Evolutionary conservation across 2,329 filamentous ascomycete genomes (phyloP).

Genomic region (Cladosporium sp.): DNA sequence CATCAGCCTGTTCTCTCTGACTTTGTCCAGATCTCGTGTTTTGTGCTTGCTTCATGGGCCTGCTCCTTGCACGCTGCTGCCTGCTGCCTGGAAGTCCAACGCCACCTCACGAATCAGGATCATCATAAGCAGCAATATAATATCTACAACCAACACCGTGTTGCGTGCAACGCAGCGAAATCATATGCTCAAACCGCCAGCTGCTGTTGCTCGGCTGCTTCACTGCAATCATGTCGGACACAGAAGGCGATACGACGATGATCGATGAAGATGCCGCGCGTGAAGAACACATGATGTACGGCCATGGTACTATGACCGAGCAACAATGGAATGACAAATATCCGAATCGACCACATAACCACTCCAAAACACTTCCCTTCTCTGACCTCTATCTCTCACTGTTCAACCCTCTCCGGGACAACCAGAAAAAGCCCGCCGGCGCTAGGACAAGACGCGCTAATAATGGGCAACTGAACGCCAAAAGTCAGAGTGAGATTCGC

Average conservation of each 20-base stretch:
- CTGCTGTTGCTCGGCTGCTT: too few species aligned
- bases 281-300: slow-evolving; percentile 49
- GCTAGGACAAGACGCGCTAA: slow-evolving; percentile 54
- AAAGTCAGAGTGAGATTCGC: slow-evolving; percentile 68
- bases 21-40: too few species aligned
- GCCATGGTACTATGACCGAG: slow-evolving; percentile 39
- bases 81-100: too few species aligned
- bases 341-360: slow-evolving; percentile 77
- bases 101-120: too few species aligned
- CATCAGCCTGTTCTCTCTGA: too few species aligned
- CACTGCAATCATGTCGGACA: neutral
- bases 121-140: too few species aligned
- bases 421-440: slow-evolving; percentile 66
- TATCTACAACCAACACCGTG: too few species aligned
- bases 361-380: slow-evolving; percentile 75
- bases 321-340: slow-evolving; percentile 57
- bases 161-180: too few species aligned
- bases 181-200: too few species aligned
- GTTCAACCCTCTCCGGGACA: slow-evolving; percentile 77
- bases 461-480: slow-evolving; percentile 54
- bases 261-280: slow-evolving; percentile 38
- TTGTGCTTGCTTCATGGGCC: too few species aligned
- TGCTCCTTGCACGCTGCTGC: too few species aligned
- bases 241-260: slow-evolving; percentile 23
- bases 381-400: slow-evolving; percentile 71